Conservation (phyloP, 371 early-diverging fungal genomes). For the Syncephalastrum racemosum region DNA sequence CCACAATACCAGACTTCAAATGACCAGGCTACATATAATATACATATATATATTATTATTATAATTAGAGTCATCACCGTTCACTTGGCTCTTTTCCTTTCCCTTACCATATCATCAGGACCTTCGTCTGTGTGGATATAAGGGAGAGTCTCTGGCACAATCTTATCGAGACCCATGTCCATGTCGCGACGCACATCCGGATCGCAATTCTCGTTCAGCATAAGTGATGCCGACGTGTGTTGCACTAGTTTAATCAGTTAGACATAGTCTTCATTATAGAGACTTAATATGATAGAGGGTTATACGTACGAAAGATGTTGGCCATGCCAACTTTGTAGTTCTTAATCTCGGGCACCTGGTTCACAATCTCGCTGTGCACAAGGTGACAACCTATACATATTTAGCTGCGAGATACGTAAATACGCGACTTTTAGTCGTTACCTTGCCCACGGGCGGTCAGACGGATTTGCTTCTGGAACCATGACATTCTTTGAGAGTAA, state of each 20-base stretch:
- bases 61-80: not conserved
- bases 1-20: slow-evolving; percentile 81
- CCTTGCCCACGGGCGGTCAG: slow-evolving; percentile 16
- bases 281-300: not conserved
- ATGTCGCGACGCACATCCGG: slow-evolving; percentile 52
- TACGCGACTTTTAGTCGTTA: not conserved
- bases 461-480: slow-evolving; percentile 25
- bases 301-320: slow-evolving; percentile 75
- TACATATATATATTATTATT: no score
- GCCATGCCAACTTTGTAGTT: slow-evolving; percentile 80
- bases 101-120: slow-evolving; percentile 49
- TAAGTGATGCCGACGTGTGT: slow-evolving; percentile 89
- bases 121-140: slow-evolving; percentile 83
- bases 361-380: slow-evolving; percentile 71
- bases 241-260: slow-evolving; percentile 55
- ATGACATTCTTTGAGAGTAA: slow-evolving; percentile 10
- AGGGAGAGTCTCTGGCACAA: slow-evolving; percentile 78
- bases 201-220: slow-evolving; percentile 86
- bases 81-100: not conserved
- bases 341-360: slow-evolving; percentile 64
- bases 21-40: slow-evolving; percentile 77
- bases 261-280: not conserved
- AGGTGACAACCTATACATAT: slow-evolving; percentile 70
- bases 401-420: not conserved
- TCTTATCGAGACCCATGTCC: slow-evolving; percentile 54